Evolutionary conservation across 176 grass and related monocot species (phyloP), one percentile per base, ranked within the genome.

Genomic region (Aegilops umbellulata): DNA sequence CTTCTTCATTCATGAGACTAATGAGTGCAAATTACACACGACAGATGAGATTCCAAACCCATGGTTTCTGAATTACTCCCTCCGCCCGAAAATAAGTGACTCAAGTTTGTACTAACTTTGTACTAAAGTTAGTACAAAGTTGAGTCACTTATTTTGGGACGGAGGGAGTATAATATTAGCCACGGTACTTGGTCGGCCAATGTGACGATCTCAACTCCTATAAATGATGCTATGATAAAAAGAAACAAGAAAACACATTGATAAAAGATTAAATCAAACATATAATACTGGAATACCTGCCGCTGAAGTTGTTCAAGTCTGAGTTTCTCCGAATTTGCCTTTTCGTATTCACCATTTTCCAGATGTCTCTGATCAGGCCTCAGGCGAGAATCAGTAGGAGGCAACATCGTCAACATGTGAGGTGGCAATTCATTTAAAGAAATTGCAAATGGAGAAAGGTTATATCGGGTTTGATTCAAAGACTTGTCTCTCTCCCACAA

Each of bases 311-410:
- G 93, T 89, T 98, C 93, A 84, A 98, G 95, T 85, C 95, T 98
- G 65, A 98, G 84, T 89, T 98, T 98, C 86, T 98, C 95, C 47
- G 69, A 65, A 92, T 98, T 98, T 87, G 95, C 95, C 91, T 89
- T 89, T 78, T 94, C 95, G 90, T 98, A 98, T 92, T 98, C 95
- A 70, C 95, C 95, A 79, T 98, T 98, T 87, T 98, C 95, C 69
- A 98, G 86, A 93, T 90, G 94, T 36, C 91, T 85, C 87, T 98
- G 95, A 87, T 98, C 95, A 42, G 95, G 95, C 68, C 95, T 87
- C 67, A 95, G 80, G 64, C 95, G 93, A 65, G 95, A 98, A 88
- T 98, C 95, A 65, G 91, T 98, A 51, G 95, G 95, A 49, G 95
- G 89, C 80, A 98, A 80, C 88, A 87, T 91, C 74, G 83, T 89